Conservation (phyloP, 2,329 filamentous ascomycete species). For the Bisporella sp. region DNA sequence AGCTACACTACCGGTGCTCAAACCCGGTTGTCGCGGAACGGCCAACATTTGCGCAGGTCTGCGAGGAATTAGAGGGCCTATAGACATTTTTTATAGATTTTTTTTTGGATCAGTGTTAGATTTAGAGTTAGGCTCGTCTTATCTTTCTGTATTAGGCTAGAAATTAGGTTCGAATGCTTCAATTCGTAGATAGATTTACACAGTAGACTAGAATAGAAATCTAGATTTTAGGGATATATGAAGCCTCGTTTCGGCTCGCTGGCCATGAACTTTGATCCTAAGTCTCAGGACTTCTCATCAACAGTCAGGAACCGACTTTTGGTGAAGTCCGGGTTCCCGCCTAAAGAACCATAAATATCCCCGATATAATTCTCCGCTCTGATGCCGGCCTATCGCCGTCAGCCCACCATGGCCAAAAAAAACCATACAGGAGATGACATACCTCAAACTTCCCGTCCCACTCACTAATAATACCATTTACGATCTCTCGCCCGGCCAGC, state of each 20-base stretch:
- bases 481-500: conserved; percentile 54
- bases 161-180: no score
- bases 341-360: conserved; percentile 63
- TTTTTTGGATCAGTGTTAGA: no score
- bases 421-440: neutral
- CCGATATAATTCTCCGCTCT: conserved; percentile 57
- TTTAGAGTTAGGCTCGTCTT: no score
- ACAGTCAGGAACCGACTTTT: neutral
- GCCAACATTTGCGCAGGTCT: conserved; percentile 21
- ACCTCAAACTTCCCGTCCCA: conserved; percentile 52
- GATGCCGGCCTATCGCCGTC: conserved; percentile 36
- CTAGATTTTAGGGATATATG: no score
- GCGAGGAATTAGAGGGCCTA: conserved; percentile 14
- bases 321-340: conserved; percentile 32
- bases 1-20: conserved; percentile 23
- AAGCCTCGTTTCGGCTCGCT: no score
- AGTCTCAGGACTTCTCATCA: neutral
- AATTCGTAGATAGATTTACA: no score
- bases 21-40: conserved; percentile 21
- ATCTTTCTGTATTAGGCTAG: no score
- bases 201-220: no score
- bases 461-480: conserved; percentile 48
- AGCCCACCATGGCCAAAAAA: no score
- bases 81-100: conserved; percentile 1
- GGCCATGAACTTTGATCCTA: no score